Evolutionary conservation across 345 rosid species (phyloP), one percentile per base, ranked within the genome.

Genomic region (Ailanthus altissimus): DNA sequence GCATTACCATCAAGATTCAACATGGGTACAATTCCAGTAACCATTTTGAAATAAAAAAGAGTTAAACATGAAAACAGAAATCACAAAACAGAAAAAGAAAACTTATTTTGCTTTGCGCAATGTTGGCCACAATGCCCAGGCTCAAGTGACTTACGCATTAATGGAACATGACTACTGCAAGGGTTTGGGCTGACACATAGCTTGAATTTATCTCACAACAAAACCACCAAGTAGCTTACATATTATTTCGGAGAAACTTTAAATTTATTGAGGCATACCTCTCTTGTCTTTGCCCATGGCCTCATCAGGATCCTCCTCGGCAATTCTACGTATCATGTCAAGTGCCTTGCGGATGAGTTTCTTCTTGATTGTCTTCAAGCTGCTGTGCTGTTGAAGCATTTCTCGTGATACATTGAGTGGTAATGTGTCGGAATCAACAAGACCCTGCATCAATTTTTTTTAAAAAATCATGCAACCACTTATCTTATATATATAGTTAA

Each of bases 361-460:
- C 89, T 96, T 96, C 89, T 96, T 96, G 67, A 93, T 96, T 76
- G 98, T 96, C 86, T 92, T 96, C 83, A 96, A 87, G 82, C 98
- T 96, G 83, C 92, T 87, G 80, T 96, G 97, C 71, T 90, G 94
- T 87, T 96, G 97, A 80, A 93, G 98, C 99, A 96, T 96, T 86
- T 96, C 99, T 77, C 98, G 84, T 43, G 98, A 96, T 54, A 96
- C 99, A 77, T 93, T 96, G 60, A 92, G 93, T 21, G 97, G 98
- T 75, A 96, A 83, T 23, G 98, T 91, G 81, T 93, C 98, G 4
- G 98, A 96, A 86, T 96, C 99, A 84, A 96, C 97, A 50, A 96
- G 97, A 84, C 99, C 99, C 99, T 96, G 90, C 82, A 64, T 36
- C 59, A 74, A 65, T 82, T 47, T n/a, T n/a, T n/a, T n/a, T n/a